Evolutionary conservation across 2,329 filamentous ascomycete genomes (phyloP).

Genomic region (Fusarium nematophilum): DNA sequence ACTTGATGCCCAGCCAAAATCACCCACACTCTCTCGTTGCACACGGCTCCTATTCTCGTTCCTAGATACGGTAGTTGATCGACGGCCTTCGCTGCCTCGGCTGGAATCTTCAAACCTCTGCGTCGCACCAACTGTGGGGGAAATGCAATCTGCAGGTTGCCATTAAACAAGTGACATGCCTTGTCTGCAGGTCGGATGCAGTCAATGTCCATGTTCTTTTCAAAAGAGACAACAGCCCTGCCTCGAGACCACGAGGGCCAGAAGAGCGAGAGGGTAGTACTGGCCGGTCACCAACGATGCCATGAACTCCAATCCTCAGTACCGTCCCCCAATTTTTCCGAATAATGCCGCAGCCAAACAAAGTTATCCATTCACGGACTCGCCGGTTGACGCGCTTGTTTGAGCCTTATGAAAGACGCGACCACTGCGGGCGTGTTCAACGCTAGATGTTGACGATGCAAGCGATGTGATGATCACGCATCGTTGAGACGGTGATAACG

Average conservation of each 20-base stretch:
- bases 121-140: constrained; percentile 35
- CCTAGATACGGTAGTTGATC: constrained; percentile 32
- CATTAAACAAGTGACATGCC: constrained; percentile 15
- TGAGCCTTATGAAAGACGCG: too few relatives aligned
- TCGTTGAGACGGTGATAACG: constrained; percentile 14
- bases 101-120: constrained; percentile 23
- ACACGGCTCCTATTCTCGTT: not conserved
- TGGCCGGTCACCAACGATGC: constrained; percentile 1
- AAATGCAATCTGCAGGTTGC: constrained; percentile 20
- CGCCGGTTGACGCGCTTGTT: constrained; percentile 2
- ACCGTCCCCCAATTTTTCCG: not conserved
- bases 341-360: not conserved
- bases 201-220: too few relatives aligned
- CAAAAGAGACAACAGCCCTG: not conserved
- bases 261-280: constrained; percentile 10
- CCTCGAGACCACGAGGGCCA: too few relatives aligned
- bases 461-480: constrained; percentile 24
- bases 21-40: not conserved
- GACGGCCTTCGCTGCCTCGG: constrained; percentile 8
- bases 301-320: not conserved
- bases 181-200: too few relatives aligned
- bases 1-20: not conserved
- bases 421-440: too few relatives aligned
- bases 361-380: not conserved
- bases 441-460: constrained; percentile 7